These are phyloP conservation scores for Ceratocystis papillata DNA, from an alignment of 2,329 filamentous ascomycete species.

Conservation along the genomic window DNA sequence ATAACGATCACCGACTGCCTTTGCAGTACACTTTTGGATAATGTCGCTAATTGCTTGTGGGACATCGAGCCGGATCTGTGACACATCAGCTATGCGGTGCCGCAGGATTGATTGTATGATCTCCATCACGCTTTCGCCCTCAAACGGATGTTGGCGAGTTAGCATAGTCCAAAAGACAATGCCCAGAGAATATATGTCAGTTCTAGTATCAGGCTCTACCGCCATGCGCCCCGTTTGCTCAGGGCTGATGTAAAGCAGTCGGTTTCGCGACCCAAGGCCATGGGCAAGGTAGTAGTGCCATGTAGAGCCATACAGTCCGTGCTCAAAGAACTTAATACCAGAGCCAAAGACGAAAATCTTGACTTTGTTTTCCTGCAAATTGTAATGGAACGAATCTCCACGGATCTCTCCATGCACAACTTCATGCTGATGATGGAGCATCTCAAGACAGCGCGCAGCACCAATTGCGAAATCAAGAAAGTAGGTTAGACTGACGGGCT, in stretches of 20 bases:
- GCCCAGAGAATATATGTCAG: conserved; percentile 87
- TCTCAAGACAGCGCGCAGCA: conserved; percentile 72
- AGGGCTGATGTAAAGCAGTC: conserved; percentile 82
- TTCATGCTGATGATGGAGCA: conserved; percentile 79
- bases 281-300: conserved; percentile 69
- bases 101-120: conserved; percentile 83
- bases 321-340: conserved; percentile 77
- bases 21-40: conserved; percentile 85
- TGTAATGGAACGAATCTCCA: conserved; percentile 84
- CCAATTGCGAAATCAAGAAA: conserved; percentile 91
- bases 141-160: conserved; percentile 68
- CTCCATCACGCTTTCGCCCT: conserved; percentile 69
- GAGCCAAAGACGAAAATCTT: conserved; percentile 78
- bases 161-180: conserved; percentile 81
- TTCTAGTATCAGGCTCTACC: conserved; percentile 80
- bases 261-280: conserved; percentile 76
- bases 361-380: conserved; percentile 56
- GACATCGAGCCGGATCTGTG: conserved; percentile 66
- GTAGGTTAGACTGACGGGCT: conserved; percentile 57
- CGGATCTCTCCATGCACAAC: conserved; percentile 85
- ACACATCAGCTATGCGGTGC: conserved; percentile 65
- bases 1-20: conserved; percentile 77
- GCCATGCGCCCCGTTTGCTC: conserved; percentile 92
- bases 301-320: conserved; percentile 72
- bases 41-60: conserved; percentile 73